phyloP scores from a whole-genome alignment of 108 stramenopile species.

The Cyclotella baltica region DNA sequence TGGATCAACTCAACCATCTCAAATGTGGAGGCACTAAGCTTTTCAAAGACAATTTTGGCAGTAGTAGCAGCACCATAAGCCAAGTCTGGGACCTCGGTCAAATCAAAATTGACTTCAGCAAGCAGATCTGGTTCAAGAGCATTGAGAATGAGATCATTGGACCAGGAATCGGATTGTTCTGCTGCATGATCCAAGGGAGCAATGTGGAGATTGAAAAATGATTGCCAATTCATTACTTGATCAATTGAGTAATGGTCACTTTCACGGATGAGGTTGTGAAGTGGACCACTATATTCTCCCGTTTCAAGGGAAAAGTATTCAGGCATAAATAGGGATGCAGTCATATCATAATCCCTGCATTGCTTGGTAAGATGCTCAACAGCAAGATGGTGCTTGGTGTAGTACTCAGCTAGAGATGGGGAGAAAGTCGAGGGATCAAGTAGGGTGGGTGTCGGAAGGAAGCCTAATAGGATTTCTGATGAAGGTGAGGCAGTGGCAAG shows the following conservation, averaged over 20 bases:
- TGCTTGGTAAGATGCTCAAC: neutral
- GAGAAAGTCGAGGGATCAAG: neutral
- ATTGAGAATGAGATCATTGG: no score
- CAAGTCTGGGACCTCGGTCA: neutral
- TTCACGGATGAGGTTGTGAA: neutral
- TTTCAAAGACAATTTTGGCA: neutral
- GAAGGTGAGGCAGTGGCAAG: neutral
- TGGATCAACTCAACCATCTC: neutral
- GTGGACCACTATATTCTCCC: neutral
- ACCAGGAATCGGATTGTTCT: neutral
- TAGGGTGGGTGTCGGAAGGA: neutral
- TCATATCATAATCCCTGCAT: neutral
- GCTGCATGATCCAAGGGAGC: neutral
- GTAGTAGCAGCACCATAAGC: neutral
- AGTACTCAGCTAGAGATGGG: neutral
- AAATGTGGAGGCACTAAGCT: neutral
- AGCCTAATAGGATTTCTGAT: neutral
- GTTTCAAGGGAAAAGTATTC: neutral
- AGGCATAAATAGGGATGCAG: neutral
- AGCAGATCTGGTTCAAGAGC: neutral
- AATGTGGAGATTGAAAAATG: neutral
- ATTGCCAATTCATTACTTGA: neutral
- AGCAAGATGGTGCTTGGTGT: neutral
- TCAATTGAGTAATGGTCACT: neutral
- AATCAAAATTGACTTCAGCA: neutral